Percentiles rank a stretch among this genome's conserved stretches.
phyloP scores from a whole-genome alignment of 2,329 filamentous ascomycete species.

The Graphiopsis chlorocephala region DNA sequence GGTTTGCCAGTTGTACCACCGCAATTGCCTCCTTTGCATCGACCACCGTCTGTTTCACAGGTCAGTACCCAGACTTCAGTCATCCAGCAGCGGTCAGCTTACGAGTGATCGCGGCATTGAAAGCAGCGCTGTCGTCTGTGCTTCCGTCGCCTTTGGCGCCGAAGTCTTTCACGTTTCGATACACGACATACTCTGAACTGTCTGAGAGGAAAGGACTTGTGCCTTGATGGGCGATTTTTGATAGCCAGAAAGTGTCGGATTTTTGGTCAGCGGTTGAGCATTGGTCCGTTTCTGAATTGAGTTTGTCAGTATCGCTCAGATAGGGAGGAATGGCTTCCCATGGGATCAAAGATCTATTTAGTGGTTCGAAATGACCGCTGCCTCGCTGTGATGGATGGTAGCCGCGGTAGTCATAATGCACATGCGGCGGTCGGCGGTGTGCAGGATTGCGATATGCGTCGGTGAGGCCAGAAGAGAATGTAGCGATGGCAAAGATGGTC shows the following conservation, averaged over 20 bases:
- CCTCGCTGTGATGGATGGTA: conserved; percentile 6
- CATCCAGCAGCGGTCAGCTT: background rate
- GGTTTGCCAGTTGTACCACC: conserved; percentile 58
- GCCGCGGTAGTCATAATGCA: conserved; percentile 1
- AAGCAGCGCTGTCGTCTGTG: conserved; percentile 85
- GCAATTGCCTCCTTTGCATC: conserved; percentile 52
- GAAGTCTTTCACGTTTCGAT: conserved; percentile 46
- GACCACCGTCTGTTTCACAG: conserved; percentile 39
- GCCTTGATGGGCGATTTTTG: conserved; percentile 66
- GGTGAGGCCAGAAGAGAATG: background rate
- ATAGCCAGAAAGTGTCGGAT: conserved; percentile 63
- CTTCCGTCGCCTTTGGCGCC: conserved; percentile 55
- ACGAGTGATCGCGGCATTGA: conserved; percentile 72
- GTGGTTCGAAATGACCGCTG: background rate
- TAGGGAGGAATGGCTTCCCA: background rate
- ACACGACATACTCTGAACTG: conserved; percentile 56
- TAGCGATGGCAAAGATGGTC: background rate
- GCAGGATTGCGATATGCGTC: conserved; percentile 7
- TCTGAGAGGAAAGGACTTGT: conserved; percentile 59
- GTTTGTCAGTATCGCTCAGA: background rate
- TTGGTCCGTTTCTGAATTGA: background rate
- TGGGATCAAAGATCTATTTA: background rate
- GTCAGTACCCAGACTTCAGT: background rate
- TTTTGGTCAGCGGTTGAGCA: background rate
- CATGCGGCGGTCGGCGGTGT: background rate